Percentiles rank a stretch among this genome's conserved stretches.
Evolutionary conservation across 805 yeast species (phyloP).

Genomic region (Yarrowia osloensis): DNA sequence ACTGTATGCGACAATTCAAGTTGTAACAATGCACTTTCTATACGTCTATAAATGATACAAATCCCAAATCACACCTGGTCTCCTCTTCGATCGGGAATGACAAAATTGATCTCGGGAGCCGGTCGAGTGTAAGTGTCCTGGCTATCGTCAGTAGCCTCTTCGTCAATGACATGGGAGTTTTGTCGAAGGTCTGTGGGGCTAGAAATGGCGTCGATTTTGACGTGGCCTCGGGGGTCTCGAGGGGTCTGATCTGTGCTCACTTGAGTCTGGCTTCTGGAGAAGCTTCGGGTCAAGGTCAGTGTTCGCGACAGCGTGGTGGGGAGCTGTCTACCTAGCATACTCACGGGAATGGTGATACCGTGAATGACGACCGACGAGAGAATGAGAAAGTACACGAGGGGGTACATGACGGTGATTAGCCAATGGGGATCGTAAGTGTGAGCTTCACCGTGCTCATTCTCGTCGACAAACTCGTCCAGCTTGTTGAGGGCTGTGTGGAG

Average conservation of each 20-base stretch:
- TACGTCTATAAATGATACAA: background rate
- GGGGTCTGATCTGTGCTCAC: constrained; percentile 15
- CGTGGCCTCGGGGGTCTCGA: constrained; percentile 9
- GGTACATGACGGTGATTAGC: constrained; percentile 60
- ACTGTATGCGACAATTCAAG: too few relatives aligned
- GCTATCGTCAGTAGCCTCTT: background rate
- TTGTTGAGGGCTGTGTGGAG: constrained; percentile 48
- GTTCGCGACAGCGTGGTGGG: constrained; percentile 7
- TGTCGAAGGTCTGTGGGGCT: constrained; percentile 6
- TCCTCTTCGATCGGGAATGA: constrained; percentile 9
- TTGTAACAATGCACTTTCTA: background rate
- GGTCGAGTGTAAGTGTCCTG: constrained; percentile 7
- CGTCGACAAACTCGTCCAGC: constrained; percentile 40
- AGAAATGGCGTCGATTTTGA: constrained; percentile 8
- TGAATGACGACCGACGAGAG: constrained; percentile 73
- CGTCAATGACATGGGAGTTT: background rate
- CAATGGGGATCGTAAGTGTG: constrained; percentile 40
- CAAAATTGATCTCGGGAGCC: constrained; percentile 13
- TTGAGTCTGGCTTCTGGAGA: too few relatives aligned
- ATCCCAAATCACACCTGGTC: background rate
- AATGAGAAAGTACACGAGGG: constrained; percentile 67
- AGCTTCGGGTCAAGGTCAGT: background rate
- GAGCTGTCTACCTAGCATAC: constrained; percentile 21
- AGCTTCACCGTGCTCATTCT: constrained; percentile 10
- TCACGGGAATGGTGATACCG: constrained; percentile 48